These are phyloP conservation scores for Penicillium roqueforti DNA, from an alignment of 495 filamentous ascomycete species.

Conservation along the genomic window DNA sequence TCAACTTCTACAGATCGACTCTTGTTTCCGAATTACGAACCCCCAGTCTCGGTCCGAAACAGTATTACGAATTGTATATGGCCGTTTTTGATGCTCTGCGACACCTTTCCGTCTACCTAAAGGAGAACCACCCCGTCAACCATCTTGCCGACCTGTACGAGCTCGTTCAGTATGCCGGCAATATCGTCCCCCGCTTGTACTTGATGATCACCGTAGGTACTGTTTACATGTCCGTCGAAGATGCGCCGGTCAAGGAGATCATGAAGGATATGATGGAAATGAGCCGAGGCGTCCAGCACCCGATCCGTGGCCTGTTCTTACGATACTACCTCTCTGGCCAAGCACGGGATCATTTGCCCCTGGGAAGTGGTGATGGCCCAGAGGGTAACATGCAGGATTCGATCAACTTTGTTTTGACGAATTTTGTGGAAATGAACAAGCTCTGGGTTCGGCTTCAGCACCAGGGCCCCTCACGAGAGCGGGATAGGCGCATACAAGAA, in stretches of 20 bases:
- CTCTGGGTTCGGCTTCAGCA: slow-evolving; percentile 97
- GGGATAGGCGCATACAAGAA: slow-evolving; percentile 89
- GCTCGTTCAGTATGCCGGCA: slow-evolving; percentile 97
- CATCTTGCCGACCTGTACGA: slow-evolving; percentile 98
- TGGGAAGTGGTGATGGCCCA: slow-evolving; percentile 77
- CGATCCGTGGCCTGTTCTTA: slow-evolving; percentile 88
- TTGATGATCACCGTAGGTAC: slow-evolving; percentile 99
- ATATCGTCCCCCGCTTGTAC: slow-evolving; percentile 93
- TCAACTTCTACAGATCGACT: slow-evolving; percentile 65
- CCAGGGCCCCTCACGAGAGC: slow-evolving; percentile 92
- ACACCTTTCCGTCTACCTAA: slow-evolving; percentile 92
- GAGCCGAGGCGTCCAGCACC: slow-evolving; percentile 96
- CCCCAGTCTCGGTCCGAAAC: slow-evolving; percentile 90
- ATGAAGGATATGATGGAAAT: slow-evolving; percentile 99
- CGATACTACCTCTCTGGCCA: slow-evolving; percentile 94
- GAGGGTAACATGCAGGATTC: slow-evolving; percentile 96
- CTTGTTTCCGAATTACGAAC: slow-evolving; percentile 96
- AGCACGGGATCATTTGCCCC: slow-evolving; percentile 81
- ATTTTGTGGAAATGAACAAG: slow-evolving; percentile 99
- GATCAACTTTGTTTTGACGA: slow-evolving; percentile 94
- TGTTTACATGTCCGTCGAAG: slow-evolving; percentile 97
- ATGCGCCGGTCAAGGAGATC: slow-evolving; percentile 98
- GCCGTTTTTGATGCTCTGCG: slow-evolving; percentile 95
- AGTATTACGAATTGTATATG: slow-evolving; percentile 99
- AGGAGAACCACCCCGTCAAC: slow-evolving; percentile 95